A percentile compares a stretch with the other conserved stretches of the same genome.
These are phyloP conservation scores for Cyclotella baltica DNA, from an alignment of 108 stramenopile species.

Conservation along the genomic window DNA sequence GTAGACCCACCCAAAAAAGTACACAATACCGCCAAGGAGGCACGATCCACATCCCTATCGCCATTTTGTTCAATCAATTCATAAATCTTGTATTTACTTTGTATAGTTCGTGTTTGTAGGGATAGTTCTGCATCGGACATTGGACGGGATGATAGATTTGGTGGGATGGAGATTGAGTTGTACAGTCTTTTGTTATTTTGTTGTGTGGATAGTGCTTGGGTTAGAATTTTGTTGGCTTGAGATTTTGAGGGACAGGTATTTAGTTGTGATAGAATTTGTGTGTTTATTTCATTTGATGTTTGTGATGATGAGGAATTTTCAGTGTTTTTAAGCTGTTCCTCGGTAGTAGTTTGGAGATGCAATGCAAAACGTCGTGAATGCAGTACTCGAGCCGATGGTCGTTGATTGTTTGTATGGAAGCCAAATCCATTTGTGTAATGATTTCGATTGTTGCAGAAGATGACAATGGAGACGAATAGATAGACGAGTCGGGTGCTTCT, in stretches of 20 bases:
- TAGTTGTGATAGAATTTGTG: constrained; percentile 40
- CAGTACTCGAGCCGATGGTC: background rate
- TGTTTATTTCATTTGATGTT: constrained; percentile 7
- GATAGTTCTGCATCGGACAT: constrained; percentile 89
- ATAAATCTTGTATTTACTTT: constrained; percentile 77
- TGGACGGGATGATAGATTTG: constrained; percentile 62
- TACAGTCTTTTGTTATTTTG: constrained; percentile 48
- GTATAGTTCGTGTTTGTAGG: constrained; percentile 79
- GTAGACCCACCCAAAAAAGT: constrained; percentile 62
- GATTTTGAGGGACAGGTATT: constrained; percentile 60
- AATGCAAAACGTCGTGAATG: background rate
- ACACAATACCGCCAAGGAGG: constrained; percentile 69
- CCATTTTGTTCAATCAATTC: constrained; percentile 87
- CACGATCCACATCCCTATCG: constrained; percentile 82
- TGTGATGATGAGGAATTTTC: too few relatives aligned
- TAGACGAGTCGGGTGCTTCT: background rate
- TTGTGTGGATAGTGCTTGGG: constrained; percentile 37
- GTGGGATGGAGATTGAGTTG: constrained; percentile 67
- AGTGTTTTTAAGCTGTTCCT: background rate
- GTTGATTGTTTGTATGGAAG: background rate
- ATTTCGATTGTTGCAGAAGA: background rate
- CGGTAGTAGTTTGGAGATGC: background rate
- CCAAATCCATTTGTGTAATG: background rate
- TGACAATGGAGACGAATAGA: background rate
- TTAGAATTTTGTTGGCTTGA: constrained; percentile 56